Base-by-base conservation (phyloP, 495 filamentous ascomycete species). In the Peziza echinospora region DNA sequence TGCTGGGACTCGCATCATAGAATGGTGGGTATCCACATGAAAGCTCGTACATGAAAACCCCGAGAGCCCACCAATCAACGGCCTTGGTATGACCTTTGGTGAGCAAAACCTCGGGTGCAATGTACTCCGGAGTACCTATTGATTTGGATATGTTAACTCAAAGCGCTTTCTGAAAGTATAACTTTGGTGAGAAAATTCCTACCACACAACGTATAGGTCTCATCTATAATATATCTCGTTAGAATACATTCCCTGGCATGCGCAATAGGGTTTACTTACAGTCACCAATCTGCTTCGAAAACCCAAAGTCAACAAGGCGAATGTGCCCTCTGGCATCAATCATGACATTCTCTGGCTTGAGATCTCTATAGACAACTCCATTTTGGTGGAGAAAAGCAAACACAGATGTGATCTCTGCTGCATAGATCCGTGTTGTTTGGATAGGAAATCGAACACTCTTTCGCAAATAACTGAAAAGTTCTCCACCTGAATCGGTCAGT, bases 41-140 rank as follows among this genome's bases (percentile, higher is more conserved):
- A 56, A 97, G 93, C 59, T 97, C 89, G 61, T 91, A 96, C 46
- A 94, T 83, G 44, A 97, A 63, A 51, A 97, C 92, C 5, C 89
- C 89, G 51, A 96, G 67, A 5, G 89, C 91, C 89, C 89, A 97
- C 89, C 89, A 97, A 63, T 97, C 89, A n/a, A 97, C 89, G 0
- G 89, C 87, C 26, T 82, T 83, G 24, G 82, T 85, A 58, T 97
- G 89, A 11, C 85, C 86, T 57, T 84, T 87, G 60, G 85, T 91
- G 52, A 86, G 80, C 48, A 97, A 94, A 17, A 94, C 86, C 65
- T 97, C 89, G 1, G 89, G 89, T 2, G 89, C 86, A 17, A 97
- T 71, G 61, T 97, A 97, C 57, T 97, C 89, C 22, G 87, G 89
- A 0, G 89, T 97, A 21, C 89, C 55, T 58, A 21, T 21, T 26